phyloP scores from a whole-genome alignment of 148 eudicot genomes.

The Vaccinium macrocarpon region DNA sequence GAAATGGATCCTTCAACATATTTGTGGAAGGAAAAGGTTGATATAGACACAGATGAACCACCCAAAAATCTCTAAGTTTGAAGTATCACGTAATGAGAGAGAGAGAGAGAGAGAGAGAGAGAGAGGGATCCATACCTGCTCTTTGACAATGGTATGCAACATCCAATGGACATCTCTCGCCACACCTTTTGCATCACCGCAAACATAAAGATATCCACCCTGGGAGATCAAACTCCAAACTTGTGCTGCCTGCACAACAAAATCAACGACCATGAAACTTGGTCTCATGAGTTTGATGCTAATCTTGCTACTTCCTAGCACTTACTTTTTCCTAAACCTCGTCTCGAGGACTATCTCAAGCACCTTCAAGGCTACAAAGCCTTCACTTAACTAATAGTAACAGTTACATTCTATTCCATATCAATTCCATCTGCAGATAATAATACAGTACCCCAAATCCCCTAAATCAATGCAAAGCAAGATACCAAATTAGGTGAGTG shows the following conservation, averaged over 20 bases:
- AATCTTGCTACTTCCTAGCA: background rate
- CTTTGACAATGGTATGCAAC: conserved; percentile 71
- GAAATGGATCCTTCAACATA: background rate
- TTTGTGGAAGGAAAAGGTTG: background rate
- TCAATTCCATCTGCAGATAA: too few species aligned
- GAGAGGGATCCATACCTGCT: conserved; percentile 50
- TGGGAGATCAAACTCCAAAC: conserved; percentile 68
- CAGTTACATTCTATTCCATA: too few species aligned
- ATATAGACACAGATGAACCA: background rate
- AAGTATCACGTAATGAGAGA: too few species aligned
- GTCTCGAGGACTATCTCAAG: background rate
- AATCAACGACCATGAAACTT: background rate
- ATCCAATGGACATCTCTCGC: conserved; percentile 86
- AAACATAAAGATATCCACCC: conserved; percentile 74
- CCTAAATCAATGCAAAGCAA: too few species aligned
- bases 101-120: too few species aligned
- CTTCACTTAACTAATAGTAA: background rate
- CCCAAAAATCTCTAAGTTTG: too few species aligned
- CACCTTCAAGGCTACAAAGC: background rate
- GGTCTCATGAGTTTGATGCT: conserved; percentile 3
- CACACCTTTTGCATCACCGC: conserved; percentile 97
- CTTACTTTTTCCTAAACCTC: conserved; percentile 35
- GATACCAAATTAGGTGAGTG: too few species aligned
- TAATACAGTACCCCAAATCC: too few species aligned
- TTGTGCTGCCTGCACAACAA: conserved; percentile 49